Evolutionary conservation across 495 filamentous ascomycete genomes (phyloP).

Genomic region (Penicillium paxilli): DNA sequence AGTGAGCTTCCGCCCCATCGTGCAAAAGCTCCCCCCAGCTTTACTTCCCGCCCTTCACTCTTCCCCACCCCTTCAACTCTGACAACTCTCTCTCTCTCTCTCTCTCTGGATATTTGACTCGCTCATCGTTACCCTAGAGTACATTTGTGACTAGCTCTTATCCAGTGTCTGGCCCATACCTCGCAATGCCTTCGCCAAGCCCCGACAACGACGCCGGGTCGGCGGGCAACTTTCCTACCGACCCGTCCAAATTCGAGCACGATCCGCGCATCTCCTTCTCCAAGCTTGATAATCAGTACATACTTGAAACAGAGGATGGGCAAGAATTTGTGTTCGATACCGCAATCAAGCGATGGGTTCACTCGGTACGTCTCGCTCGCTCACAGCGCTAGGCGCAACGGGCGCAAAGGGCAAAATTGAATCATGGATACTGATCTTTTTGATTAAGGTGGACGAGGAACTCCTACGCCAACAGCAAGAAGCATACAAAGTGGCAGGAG

Average conservation of each 20-base stretch:
- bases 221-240: slow-evolving; percentile 59
- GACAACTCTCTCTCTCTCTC: too few relatives aligned
- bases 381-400: background rate
- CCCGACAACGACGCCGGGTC: slow-evolving; percentile 21
- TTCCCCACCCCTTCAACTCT: too few relatives aligned
- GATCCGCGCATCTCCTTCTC: slow-evolving; percentile 88
- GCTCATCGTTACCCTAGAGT: too few relatives aligned
- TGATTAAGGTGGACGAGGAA: slow-evolving; percentile 68
- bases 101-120: too few relatives aligned
- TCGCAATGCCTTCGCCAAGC: slow-evolving; percentile 22
- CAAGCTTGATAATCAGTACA: slow-evolving; percentile 73
- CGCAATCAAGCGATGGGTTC: slow-evolving; percentile 74
- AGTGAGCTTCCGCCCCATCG: background rate
- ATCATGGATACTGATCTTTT: slow-evolving; percentile 2
- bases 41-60: too few relatives aligned
- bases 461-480: slow-evolving; percentile 75
- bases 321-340: slow-evolving; percentile 81
- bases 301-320: slow-evolving; percentile 82
- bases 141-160: background rate
- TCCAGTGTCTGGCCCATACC: background rate
- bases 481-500: slow-evolving; percentile 69
- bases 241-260: slow-evolving; percentile 71
- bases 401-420: background rate
- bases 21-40: background rate
- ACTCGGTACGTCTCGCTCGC: slow-evolving; percentile 51